Conservation (phyloP, 108 stramenopile genomes). For the Skeletonema tropicum region DNA sequence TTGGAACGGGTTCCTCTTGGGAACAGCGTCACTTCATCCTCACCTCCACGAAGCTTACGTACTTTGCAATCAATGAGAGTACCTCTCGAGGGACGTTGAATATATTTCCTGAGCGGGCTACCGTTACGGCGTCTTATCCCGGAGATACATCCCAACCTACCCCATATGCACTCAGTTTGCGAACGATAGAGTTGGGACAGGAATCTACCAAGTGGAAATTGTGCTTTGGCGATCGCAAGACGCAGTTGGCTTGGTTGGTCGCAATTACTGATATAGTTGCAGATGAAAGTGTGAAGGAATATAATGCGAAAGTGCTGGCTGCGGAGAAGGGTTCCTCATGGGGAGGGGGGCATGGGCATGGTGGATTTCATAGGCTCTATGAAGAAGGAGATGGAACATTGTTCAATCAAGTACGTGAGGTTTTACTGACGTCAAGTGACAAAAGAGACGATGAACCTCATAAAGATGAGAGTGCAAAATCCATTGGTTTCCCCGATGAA, state of each 20-base stretch:
- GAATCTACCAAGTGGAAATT: conserved; percentile 49
- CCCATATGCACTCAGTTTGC: conserved; percentile 69
- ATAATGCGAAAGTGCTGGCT: conserved; percentile 64
- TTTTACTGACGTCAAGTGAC: neutral
- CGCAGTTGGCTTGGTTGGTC: conserved; percentile 41
- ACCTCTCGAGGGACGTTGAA: conserved; percentile 30
- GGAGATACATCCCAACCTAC: conserved; percentile 59
- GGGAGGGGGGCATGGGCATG: conserved; percentile 5
- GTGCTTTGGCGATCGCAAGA: conserved; percentile 41
- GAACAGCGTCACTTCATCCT: conserved; percentile 73
- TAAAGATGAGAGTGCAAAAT: neutral
- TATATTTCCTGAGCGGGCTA: conserved; percentile 28
- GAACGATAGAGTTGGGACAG: conserved; percentile 33
- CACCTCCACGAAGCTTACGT: conserved; percentile 47
- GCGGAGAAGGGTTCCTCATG: conserved; percentile 25
- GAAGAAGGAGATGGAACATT: conserved; percentile 32
- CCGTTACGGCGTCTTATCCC: conserved; percentile 29
- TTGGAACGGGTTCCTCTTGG: conserved; percentile 51
- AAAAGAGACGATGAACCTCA: neutral
- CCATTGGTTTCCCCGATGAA: neutral
- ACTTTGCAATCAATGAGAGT: conserved; percentile 43
- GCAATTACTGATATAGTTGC: conserved; percentile 40
- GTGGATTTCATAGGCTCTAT: conserved; percentile 46
- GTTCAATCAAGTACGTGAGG: conserved; percentile 13
- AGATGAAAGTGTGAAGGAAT: conserved; percentile 38